Base-by-base conservation (phyloP, 1,284 basidiomycete genomes). In the Anthracocystis walkeri region DNA sequence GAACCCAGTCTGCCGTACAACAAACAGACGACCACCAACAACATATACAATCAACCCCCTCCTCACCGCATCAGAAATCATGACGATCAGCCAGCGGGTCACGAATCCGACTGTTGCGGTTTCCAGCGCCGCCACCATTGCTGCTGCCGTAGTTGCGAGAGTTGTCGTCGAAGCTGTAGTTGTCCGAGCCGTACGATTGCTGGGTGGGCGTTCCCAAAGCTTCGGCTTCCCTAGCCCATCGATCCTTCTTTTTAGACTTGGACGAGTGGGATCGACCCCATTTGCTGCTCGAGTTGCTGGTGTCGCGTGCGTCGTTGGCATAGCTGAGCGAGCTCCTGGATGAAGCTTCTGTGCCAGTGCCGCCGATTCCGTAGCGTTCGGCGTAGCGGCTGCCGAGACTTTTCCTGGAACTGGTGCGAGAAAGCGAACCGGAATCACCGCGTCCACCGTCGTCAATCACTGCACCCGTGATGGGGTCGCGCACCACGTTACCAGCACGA, bases 401-500 rank as follows among this genome's bases (percentile, higher is more conserved):
- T 14, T 66, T 48, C 25, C 75, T 64, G 4, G 73, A 74, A 56
- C 68, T 72, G 31, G 58, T 54, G 44, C 74, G 74, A 7, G 68
- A 68, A 23, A 76, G 68, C 21, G 61, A 65, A 21, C 61, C 55
- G 25, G 23, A 38, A 12, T 55, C 58, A 25, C 66, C 63, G 35
- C 41, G 50, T 54, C 54, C 54, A 12, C 59, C 53, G 21, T 58
- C 71, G 35, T 73, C 73, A 27, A 78, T 55, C 14, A 78, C 52
- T 1, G 76, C 76, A 20, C 76, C 76, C 18, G 76, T 78, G 54
- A 78, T 55, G n/a, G 71, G 68, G 31, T 78, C 76, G 8, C 76
- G 68, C 23, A 41, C 31, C 8, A 65, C 63, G 1, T 60, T 46
- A 12, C 69, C 75, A 6, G 65, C 38, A n/a, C 50, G 59, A 35